Evolutionary conservation across 768 basidiomycete genomes (phyloP), one percentile per base, ranked within the genome.

Genomic region (Termitomyces sp.): DNA sequence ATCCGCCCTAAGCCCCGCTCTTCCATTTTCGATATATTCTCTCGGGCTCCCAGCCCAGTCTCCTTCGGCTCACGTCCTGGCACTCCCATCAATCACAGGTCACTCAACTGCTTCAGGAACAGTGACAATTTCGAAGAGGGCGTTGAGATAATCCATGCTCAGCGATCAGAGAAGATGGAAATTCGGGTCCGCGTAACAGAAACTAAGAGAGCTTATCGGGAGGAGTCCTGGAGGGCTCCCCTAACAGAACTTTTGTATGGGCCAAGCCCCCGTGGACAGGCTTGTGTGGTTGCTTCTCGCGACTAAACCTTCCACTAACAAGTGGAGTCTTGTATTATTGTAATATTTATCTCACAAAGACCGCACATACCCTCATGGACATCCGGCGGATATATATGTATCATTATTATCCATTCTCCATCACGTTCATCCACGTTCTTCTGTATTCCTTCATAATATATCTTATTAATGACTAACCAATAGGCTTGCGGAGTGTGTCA

Each of bases 71-170:
- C 70, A 8, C 69, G 71, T 33, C 67, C 74, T 23, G 50, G 47
- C 35, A 68, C 64, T 30, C 64, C 44, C 52, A 71, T 68, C 57
- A 68, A 55, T 35, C 66, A 68, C 38, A 53, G 56, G 40, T 50
- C 60, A 26, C 63, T 71, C 20, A 76, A 73, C 49, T 78, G 77
- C 49, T 74, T 77, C 54, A 60, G 67, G 26, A 68, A 66, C 16
- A 63, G 55, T 8, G 61, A 61, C 46, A 66, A 65, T 23, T 75
- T 78, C 47, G 71, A 74, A 60, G 63, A 67, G 48, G 71, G 77
- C 0, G 50, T 68, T 12, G 68, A 71, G 26, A 64, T 67, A 41
- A 6, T 69, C 26, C 68, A 71, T 55, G 61, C 53, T 23, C 70
- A 72, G 59, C 55, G 65, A 26, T 50, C 54, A 6, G 56, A 64